phyloP scores from a whole-genome alignment of 2,329 filamentous ascomycete genomes.

The Macrophomina tecta region DNA sequence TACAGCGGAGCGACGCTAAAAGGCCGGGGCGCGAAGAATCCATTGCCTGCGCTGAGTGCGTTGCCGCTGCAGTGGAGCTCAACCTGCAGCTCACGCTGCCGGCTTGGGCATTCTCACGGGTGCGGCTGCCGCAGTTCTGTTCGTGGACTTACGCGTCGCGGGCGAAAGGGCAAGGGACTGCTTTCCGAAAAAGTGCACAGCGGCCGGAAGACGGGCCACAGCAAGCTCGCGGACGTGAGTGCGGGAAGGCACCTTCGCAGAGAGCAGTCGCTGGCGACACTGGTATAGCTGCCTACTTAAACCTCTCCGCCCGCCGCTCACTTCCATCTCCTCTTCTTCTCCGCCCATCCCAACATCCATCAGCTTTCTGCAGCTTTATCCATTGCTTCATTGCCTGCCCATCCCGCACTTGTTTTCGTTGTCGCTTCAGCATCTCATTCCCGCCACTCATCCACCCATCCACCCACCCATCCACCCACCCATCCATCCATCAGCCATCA shows the following conservation, averaged over 20 bases:
- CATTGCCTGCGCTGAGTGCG: too few relatives aligned
- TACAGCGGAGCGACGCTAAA: too few relatives aligned
- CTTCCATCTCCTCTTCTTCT: conserved; percentile 11
- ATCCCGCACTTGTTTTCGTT: conserved; percentile 13
- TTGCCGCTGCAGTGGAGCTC: background rate
- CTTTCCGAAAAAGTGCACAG: background rate
- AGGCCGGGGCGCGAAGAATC: too few relatives aligned
- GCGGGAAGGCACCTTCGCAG: conserved; percentile 1
- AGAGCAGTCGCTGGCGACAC: background rate
- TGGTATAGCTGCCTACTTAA: conserved; percentile 6
- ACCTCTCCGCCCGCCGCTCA: background rate
- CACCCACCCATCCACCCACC: background rate
- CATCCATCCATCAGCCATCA: background rate
- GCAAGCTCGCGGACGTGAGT: background rate
- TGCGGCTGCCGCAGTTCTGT: background rate
- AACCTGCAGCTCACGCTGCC: background rate
- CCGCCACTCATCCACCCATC: background rate
- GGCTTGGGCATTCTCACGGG: background rate
- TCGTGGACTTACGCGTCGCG: background rate
- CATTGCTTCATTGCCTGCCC: conserved; percentile 22
- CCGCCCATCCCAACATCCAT: conserved; percentile 12
- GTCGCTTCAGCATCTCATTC: background rate
- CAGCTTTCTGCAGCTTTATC: conserved; percentile 6
- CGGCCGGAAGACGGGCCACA: background rate
- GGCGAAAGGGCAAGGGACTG: background rate